Percentiles rank a stretch among this genome's conserved stretches.
phyloP scores from a whole-genome alignment of 345 rosid species.

The Eucalyptus coolabah region DNA sequence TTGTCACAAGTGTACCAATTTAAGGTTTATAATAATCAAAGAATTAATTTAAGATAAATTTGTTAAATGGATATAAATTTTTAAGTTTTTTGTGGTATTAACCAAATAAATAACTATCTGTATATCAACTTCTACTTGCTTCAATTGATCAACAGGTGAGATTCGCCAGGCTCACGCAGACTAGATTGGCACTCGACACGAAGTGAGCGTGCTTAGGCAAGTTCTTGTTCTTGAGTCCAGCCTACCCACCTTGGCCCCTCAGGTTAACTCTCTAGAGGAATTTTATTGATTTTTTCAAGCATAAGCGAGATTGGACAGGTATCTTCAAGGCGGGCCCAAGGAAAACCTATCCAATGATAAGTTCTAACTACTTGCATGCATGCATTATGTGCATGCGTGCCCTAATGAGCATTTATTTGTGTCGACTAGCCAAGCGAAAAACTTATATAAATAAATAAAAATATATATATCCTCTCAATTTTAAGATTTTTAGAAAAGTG shows the following conservation, averaged over 20 bases:
- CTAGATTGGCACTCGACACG: not conserved
- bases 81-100: not conserved
- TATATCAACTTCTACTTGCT: not conserved
- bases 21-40: no score
- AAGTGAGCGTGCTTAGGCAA: not conserved
- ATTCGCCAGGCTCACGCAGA: fast-evolving
- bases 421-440: not conserved
- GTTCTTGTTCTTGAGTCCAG: not conserved
- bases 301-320: not conserved
- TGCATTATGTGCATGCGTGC: not conserved
- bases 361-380: not conserved
- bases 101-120: fast-evolving
- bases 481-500: not conserved
- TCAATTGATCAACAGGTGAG: not conserved
- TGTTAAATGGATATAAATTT: not conserved
- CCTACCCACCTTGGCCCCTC: not conserved
- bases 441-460: no score
- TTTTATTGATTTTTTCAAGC: not conserved
- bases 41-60: fast-evolving
- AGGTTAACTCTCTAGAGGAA: not conserved
- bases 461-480: fast-evolving
- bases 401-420: not conserved
- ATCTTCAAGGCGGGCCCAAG: not conserved
- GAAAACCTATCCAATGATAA: not conserved
- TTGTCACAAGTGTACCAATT: no score